These are phyloP conservation scores for Apiosordaria backusii DNA, from an alignment of 495 filamentous ascomycete species.

Conservation along the genomic window DNA sequence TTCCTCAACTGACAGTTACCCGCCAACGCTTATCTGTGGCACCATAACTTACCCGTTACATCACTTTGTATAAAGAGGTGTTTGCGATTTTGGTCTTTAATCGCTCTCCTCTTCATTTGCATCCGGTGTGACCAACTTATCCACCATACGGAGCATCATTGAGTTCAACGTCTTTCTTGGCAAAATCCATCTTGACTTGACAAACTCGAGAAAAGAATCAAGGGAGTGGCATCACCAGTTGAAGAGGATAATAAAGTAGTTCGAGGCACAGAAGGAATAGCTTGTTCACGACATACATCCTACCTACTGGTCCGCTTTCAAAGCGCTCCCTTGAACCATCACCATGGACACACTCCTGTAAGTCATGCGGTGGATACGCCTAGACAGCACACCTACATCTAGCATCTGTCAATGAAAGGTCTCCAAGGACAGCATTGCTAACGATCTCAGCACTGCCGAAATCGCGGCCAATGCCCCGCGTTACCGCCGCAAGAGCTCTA, in stretches of 20 bases:
- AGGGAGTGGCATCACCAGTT: not conserved
- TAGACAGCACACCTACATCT: not conserved
- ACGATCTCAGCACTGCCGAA: slow-evolving; percentile 65
- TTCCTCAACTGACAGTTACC: not conserved
- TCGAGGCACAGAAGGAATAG: not conserved
- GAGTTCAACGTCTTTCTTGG: not conserved
- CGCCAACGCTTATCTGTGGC: not conserved
- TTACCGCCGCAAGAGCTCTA: slow-evolving; percentile 81
- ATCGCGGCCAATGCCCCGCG: slow-evolving; percentile 81
- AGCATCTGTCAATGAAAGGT: not conserved
- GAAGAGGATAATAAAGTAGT: not conserved
- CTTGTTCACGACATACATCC: not conserved
- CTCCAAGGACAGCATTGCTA: slow-evolving; percentile 12
- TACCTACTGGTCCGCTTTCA: not conserved
- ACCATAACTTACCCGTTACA: not conserved
- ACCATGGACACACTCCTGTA: slow-evolving; percentile 80
- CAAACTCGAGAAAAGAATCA: not conserved
- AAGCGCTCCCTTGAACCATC: not conserved
- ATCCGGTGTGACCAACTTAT: not conserved
- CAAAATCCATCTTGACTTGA: not conserved
- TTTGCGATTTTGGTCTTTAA: not conserved
- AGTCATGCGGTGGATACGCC: slow-evolving; percentile 32
- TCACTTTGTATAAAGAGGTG: not conserved
- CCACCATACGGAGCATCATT: not conserved
- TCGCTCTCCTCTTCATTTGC: not conserved